phyloP scores from a whole-genome alignment of 352 stramenopile genomes.

The Phytophthora lateralis region DNA sequence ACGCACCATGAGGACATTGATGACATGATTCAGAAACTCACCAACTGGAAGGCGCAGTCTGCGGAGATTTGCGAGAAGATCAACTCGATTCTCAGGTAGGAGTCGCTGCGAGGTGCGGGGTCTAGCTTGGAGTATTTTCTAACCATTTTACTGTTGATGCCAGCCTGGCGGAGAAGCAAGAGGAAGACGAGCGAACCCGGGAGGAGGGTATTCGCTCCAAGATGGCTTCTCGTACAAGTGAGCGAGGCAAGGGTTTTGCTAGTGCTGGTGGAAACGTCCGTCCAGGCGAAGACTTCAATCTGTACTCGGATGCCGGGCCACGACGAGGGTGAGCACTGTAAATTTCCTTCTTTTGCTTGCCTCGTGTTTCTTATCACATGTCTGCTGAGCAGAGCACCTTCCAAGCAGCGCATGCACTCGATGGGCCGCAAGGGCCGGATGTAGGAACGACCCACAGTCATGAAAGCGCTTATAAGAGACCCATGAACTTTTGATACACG shows the following conservation, averaged over 20 bases:
- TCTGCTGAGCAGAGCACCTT: slow-evolving; percentile 32
- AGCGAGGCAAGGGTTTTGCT: slow-evolving; percentile 48
- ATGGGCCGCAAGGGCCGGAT: slow-evolving; percentile 68
- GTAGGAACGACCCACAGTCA: slow-evolving; percentile 17
- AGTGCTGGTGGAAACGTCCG: slow-evolving; percentile 37
- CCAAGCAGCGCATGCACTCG: slow-evolving; percentile 54
- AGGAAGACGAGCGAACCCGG: slow-evolving; percentile 52
- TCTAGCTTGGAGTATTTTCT: neutral
- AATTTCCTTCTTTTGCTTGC: neutral
- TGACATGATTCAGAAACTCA: slow-evolving; percentile 89
- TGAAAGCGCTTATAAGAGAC: slow-evolving; percentile 6
- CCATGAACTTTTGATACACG: too few species aligned
- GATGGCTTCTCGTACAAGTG: slow-evolving; percentile 52
- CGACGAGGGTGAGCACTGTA: slow-evolving; percentile 53
- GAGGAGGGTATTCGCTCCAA: slow-evolving; percentile 63
- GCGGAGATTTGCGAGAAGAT: slow-evolving; percentile 66
- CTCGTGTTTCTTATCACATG: neutral
- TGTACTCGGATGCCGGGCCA: slow-evolving; percentile 45
- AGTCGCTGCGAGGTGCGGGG: neutral
- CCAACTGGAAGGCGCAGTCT: slow-evolving; percentile 78
- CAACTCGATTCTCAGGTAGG: slow-evolving; percentile 69
- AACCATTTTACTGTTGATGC: slow-evolving; percentile 5
- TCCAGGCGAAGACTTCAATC: slow-evolving; percentile 47
- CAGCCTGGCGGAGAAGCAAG: slow-evolving; percentile 60
- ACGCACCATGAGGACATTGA: slow-evolving; percentile 86